Evolutionary conservation across 208 protist species (phyloP).

Genomic region (Crithidia sp.): DNA sequence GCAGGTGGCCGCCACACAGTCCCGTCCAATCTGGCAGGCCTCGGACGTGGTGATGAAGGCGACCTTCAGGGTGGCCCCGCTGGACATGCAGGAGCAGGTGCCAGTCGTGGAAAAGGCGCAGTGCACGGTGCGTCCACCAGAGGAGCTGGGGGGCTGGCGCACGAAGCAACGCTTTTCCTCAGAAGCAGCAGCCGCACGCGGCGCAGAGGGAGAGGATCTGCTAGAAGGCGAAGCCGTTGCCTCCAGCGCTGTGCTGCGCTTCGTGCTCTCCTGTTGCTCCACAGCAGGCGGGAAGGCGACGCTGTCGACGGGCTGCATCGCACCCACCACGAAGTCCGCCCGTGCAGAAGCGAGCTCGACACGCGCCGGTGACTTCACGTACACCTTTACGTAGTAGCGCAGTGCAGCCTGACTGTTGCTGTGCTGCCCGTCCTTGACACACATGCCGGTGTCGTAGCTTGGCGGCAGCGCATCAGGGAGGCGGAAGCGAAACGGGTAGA

Average conservation of each 20-base stretch:
- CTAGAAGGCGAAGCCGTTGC: no score
- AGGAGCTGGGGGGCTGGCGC: background rate
- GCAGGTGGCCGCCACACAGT: conserved; percentile 10
- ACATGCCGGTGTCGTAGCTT: conserved; percentile 30
- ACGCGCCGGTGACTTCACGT: conserved; percentile 10
- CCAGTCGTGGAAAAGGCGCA: conserved; percentile 7
- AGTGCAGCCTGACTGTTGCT: conserved; percentile 33
- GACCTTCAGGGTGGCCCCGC: conserved; percentile 13
- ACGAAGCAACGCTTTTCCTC: no score
- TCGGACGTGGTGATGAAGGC: conserved; percentile 5
- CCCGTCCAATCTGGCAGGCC: conserved; percentile 8
- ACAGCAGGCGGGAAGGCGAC: background rate
- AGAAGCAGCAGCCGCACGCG: no score
- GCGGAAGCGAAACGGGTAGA: conserved; percentile 34
- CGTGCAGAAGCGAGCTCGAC: conserved; percentile 14
- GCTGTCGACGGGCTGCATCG: conserved; percentile 28
- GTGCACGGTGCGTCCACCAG: background rate
- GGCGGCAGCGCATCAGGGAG: conserved; percentile 33
- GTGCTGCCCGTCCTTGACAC: conserved; percentile 25
- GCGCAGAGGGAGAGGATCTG: no score
- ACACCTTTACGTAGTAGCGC: conserved; percentile 38
- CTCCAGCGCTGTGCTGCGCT: no score
- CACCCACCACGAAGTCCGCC: conserved; percentile 18
- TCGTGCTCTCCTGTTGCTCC: background rate
- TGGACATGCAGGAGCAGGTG: conserved; percentile 8